Conservation (phyloP, 176 grass and related monocot species). For the Poa annua region DNA sequence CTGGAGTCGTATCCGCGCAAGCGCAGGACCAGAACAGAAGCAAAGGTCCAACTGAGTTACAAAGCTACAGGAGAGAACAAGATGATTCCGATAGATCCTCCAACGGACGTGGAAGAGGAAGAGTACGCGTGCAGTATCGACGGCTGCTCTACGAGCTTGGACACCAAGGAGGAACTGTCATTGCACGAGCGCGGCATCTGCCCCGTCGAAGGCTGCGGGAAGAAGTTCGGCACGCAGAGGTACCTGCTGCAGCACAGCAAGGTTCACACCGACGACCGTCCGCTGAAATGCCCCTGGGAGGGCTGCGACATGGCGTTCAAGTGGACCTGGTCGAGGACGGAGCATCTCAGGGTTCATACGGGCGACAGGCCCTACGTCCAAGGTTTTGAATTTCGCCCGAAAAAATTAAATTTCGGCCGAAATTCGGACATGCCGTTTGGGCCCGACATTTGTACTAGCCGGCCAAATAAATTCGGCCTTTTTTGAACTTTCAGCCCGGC, state of each 20-base stretch:
- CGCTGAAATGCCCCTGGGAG: conserved; percentile 82
- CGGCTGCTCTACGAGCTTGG: conserved; percentile 77
- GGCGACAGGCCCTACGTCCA: conserved; percentile 86
- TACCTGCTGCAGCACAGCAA: conserved; percentile 84
- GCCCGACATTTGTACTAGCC: too few relatives aligned
- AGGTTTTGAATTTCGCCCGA: too few relatives aligned
- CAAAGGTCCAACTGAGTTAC: conserved; percentile 50
- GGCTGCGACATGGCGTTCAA: conserved; percentile 87
- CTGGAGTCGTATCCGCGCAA: conserved; percentile 63
- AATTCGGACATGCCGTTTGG: too few relatives aligned
- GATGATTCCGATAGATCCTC: conserved; percentile 28
- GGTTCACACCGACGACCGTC: conserved; percentile 79
- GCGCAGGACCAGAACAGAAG: conserved; percentile 38
- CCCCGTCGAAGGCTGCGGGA: conserved; percentile 63
- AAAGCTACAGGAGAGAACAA: conserved; percentile 26
- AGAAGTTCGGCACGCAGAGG: conserved; percentile 92
- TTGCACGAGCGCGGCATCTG: conserved; percentile 77
- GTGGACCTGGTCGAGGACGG: conserved; percentile 94
- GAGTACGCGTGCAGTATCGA: conserved; percentile 63
- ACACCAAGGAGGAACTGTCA: conserved; percentile 61
- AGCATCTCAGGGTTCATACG: conserved; percentile 89
- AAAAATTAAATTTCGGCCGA: too few relatives aligned
- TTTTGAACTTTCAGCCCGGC: too few relatives aligned
- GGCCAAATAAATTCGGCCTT: too few relatives aligned
- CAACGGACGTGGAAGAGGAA: conserved; percentile 43